Percentiles rank a stretch among this genome's conserved stretches.
Conservation (phyloP, 192 early-diverging fungal species). For the Coemansia sp. region DNA sequence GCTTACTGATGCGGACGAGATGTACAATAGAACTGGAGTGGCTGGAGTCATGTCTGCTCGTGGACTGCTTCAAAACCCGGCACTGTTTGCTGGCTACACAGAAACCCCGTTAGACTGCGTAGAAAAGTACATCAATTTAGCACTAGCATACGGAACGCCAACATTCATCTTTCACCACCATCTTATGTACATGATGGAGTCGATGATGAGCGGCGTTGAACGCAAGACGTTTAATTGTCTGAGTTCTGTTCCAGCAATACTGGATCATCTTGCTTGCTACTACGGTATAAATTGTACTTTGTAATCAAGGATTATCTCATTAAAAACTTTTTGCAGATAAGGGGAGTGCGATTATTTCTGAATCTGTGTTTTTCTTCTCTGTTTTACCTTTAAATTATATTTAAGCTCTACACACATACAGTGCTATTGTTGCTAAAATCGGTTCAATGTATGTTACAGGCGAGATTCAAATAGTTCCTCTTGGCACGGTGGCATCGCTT, state of each 20-base stretch:
- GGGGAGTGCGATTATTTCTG: background rate
- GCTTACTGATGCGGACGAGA: constrained; percentile 68
- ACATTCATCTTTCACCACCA: constrained; percentile 91
- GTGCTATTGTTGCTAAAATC: background rate
- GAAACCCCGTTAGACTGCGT: constrained; percentile 79
- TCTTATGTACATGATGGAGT: constrained; percentile 93
- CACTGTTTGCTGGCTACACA: constrained; percentile 81
- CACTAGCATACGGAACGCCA: constrained; percentile 78
- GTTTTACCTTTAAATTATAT: background rate
- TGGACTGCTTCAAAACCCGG: constrained; percentile 90
- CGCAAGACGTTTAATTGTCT: constrained; percentile 86
- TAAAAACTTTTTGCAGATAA: background rate
- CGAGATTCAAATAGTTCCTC: constrained; percentile 48
- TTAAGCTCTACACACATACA: background rate
- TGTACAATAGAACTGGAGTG: constrained; percentile 73
- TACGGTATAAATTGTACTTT: constrained; percentile 39
- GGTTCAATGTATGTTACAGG: constrained; percentile 45
- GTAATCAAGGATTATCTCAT: background rate
- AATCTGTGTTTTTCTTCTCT: background rate
- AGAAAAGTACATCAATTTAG: constrained; percentile 65
- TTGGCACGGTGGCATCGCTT: constrained; percentile 35
- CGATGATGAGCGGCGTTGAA: constrained; percentile 68
- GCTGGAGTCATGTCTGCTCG: constrained; percentile 91
- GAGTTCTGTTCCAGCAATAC: constrained; percentile 69
- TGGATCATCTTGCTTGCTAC: constrained; percentile 73